Evolutionary conservation across 768 basidiomycete species (phyloP).

Genomic region (Tylopilus vinaceipallidus): DNA sequence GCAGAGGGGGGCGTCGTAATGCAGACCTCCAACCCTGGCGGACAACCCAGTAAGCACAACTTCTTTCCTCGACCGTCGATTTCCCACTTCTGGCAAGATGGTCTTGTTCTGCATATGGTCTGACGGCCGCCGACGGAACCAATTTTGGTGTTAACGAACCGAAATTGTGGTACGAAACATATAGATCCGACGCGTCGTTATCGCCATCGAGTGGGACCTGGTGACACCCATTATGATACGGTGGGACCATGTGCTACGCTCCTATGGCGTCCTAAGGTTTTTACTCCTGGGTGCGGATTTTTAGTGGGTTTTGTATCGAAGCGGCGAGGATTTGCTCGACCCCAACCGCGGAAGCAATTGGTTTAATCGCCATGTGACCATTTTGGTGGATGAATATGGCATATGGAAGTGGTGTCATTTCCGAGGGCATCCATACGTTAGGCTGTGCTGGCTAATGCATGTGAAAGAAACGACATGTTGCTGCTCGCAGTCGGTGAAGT

Average conservation of each 20-base stretch:
- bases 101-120: constrained; percentile 18
- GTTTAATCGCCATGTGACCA: constrained; percentile 3
- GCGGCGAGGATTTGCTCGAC: constrained; percentile 1
- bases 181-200: constrained; percentile 16
- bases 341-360: constrained; percentile 8
- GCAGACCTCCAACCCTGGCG: not conserved
- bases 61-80: constrained; percentile 6
- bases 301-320: constrained; percentile 5
- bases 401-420: constrained; percentile 5
- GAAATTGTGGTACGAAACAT: constrained; percentile 21
- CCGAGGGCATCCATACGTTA: constrained; percentile 11
- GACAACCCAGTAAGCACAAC: not conserved
- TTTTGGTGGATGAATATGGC: not conserved
- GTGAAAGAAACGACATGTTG: too few species aligned
- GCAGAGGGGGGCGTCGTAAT: not conserved
- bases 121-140: constrained; percentile 3
- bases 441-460: too few species aligned
- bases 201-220: constrained; percentile 3
- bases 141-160: constrained; percentile 19
- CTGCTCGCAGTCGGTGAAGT: not conserved
- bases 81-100: constrained; percentile 6
- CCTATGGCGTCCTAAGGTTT: constrained; percentile 6
- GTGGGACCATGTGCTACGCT: constrained; percentile 6
- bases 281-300: constrained; percentile 6
- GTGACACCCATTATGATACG: not conserved